A percentile compares a stretch with the other conserved stretches of the same genome.
These are phyloP conservation scores for Cicer bijugum DNA, from an alignment of 306 rosid genomes.

Conservation along the genomic window DNA sequence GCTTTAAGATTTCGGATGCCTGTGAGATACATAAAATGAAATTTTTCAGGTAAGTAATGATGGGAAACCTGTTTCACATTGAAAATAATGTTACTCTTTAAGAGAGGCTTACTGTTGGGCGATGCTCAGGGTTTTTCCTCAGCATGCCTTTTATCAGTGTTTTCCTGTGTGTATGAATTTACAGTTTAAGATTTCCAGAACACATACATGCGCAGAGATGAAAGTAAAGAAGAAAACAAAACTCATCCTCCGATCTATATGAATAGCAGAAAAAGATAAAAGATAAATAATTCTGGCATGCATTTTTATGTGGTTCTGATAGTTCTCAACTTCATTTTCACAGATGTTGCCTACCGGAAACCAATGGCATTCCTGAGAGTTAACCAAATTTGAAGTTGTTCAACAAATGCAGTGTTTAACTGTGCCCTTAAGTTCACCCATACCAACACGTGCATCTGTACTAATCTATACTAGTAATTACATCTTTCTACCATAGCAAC, in stretches of 20 bases:
- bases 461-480: neutral
- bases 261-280: slow-evolving; percentile 19
- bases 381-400: slow-evolving; percentile 3
- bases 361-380: neutral
- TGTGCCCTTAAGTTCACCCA: slow-evolving; percentile 6
- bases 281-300: neutral
- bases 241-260: slow-evolving; percentile 1
- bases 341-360: neutral
- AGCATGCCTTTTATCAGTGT: slow-evolving; percentile 94
- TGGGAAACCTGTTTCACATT: slow-evolving; percentile 22
- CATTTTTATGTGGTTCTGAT: slow-evolving; percentile 8
- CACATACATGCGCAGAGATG: neutral
- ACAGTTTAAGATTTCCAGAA: slow-evolving; percentile 40
- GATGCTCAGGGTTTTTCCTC: slow-evolving; percentile 90
- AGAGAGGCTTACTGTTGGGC: slow-evolving; percentile 74
- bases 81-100: slow-evolving; percentile 21
- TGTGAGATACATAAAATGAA: slow-evolving; percentile 50
- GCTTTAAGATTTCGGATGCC: slow-evolving; percentile 91
- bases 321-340: slow-evolving; percentile 5
- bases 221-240: neutral
- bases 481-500: slow-evolving; percentile 13
- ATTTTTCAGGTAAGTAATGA: slow-evolving; percentile 34
- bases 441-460: neutral
- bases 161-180: slow-evolving; percentile 62
- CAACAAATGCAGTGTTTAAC: neutral